A percentile compares a stretch with the other conserved stretches of the same genome.
phyloP scores from a whole-genome alignment of 768 basidiomycete species.

The Leccinum truebloodii region DNA sequence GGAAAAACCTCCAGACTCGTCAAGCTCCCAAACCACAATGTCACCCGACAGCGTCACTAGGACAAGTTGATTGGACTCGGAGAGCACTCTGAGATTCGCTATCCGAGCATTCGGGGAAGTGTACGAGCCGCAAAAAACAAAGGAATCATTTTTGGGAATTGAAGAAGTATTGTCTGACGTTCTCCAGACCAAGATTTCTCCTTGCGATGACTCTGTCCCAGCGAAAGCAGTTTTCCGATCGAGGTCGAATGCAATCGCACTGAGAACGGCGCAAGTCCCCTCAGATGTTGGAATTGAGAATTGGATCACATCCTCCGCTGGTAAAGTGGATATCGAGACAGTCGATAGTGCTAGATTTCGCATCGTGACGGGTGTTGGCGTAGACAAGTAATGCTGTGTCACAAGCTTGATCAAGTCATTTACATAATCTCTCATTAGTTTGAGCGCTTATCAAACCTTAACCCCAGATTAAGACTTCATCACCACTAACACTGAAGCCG shows the following conservation, averaged over 20 bases:
- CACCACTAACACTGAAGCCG: too few relatives aligned
- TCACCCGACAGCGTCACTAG: too few relatives aligned
- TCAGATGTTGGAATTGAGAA: constrained; percentile 20
- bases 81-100: constrained; percentile 64
- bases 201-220: constrained; percentile 54
- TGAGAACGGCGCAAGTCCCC: constrained; percentile 37
- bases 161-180: constrained; percentile 20
- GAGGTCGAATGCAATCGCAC: constrained; percentile 56
- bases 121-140: constrained; percentile 30
- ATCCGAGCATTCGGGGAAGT: constrained; percentile 40
- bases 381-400: too few relatives aligned
- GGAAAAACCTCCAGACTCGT: constrained; percentile 33
- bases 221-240: constrained; percentile 63
- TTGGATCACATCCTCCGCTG: constrained; percentile 14
- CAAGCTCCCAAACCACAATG: too few relatives aligned
- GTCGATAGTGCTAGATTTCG: constrained; percentile 56
- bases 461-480: neutral
- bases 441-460: neutral
- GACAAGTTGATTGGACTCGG: constrained; percentile 43
- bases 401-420: neutral
- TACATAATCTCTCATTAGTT: neutral
- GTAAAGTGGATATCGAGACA: constrained; percentile 18
- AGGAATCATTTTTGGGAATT: constrained; percentile 6
- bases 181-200: constrained; percentile 62
- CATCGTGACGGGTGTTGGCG: constrained; percentile 37